phyloP scores from a whole-genome alignment of 257 asterid species.

The Solanum raphanifolium region DNA sequence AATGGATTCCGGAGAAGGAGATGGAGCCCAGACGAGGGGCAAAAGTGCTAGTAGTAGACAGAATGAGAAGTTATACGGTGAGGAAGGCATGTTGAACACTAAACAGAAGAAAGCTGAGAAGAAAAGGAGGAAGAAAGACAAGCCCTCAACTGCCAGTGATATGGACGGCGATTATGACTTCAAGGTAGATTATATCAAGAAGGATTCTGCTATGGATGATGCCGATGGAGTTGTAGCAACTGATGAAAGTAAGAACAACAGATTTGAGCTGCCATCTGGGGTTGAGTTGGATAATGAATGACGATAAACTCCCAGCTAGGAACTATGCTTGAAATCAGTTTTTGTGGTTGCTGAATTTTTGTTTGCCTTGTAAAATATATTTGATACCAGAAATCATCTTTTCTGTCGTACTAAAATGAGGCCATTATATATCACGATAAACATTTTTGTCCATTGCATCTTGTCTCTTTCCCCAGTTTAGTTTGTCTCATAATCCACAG shows the following conservation, averaged over 20 bases:
- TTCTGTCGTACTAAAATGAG: neutral
- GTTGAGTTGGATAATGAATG: conserved; percentile 43
- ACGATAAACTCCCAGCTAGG: neutral
- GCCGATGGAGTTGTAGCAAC: conserved; percentile 14
- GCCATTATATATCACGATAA: neutral
- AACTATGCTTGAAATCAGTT: neutral
- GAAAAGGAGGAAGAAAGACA: conserved; percentile 52
- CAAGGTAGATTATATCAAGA: conserved; percentile 52
- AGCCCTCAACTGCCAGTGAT: conserved; percentile 13
- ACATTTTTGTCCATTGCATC: neutral
- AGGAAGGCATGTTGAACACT: conserved; percentile 77
- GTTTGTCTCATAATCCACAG: neutral
- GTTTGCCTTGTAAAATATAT: neutral
- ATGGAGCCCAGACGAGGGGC: conserved; percentile 16
- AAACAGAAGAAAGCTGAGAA: conserved; percentile 62
- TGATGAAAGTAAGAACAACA: conserved; percentile 8
- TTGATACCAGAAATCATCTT: neutral
- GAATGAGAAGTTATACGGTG: conserved; percentile 64
- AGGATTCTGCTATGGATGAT: conserved; percentile 40
- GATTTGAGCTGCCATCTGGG: conserved; percentile 67
- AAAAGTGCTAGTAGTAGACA: conserved; percentile 44
- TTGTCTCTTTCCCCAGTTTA: neutral
- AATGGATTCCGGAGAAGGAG: conserved; percentile 52
- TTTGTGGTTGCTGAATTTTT: neutral
- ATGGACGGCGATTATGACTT: conserved; percentile 62